Percentiles rank a stretch among this genome's conserved stretches.
phyloP scores from a whole-genome alignment of 2,329 filamentous ascomycete species.

The Talaromyces sp. region DNA sequence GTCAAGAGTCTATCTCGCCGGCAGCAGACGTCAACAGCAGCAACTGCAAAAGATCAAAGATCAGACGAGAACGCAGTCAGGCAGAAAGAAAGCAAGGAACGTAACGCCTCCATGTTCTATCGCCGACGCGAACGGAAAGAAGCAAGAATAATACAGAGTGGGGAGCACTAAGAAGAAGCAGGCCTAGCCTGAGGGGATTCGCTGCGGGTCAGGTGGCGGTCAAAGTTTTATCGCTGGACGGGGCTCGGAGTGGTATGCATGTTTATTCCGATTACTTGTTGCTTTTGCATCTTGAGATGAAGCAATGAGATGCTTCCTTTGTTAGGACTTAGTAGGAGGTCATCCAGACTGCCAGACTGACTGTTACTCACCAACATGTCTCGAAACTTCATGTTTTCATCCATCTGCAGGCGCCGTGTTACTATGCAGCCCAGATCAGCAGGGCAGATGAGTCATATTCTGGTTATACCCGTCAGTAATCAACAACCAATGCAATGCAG shows the following conservation, averaged over 20 bases:
- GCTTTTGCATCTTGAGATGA: neutral
- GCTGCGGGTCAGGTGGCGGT: slow-evolving; percentile 4
- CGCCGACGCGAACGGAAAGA: neutral
- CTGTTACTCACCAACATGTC: neutral
- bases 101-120: neutral
- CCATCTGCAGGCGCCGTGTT: neutral
- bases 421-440: neutral
- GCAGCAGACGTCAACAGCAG: neutral
- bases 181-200: neutral
- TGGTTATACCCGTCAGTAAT: neutral
- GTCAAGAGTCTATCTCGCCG: neutral
- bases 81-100: neutral
- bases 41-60: neutral
- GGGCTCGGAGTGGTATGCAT: neutral
- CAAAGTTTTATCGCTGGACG: neutral
- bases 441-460: neutral
- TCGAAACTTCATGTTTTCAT: neutral
- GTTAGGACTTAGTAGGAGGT: neutral
- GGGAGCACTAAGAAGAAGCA: neutral
- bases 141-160: slow-evolving; percentile 1
- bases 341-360: neutral
- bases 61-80: neutral
- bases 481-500: too few species aligned
- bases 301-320: neutral
- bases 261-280: neutral